Evolutionary conservation across 2,329 filamentous ascomycete genomes (phyloP).

Genomic region (Sporothrix sp.): DNA sequence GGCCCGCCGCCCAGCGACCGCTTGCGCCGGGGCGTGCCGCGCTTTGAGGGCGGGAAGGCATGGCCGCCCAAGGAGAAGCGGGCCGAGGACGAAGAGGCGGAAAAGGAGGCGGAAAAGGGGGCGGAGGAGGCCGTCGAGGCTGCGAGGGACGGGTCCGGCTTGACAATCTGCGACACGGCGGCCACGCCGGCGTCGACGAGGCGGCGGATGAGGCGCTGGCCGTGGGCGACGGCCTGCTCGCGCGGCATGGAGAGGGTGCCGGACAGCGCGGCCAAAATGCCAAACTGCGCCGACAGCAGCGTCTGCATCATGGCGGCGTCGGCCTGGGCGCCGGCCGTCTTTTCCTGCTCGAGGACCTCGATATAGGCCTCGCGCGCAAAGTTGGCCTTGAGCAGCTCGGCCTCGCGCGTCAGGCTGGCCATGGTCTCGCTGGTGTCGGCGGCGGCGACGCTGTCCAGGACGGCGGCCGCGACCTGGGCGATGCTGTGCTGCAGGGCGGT

Average conservation of each 20-base stretch:
- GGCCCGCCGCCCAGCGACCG: slow-evolving; percentile 32
- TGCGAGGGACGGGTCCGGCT: slow-evolving; percentile 57
- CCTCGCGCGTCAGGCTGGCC: slow-evolving; percentile 66
- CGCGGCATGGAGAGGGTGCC: slow-evolving; percentile 76
- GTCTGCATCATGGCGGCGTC: slow-evolving; percentile 73
- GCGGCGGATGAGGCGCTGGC: slow-evolving; percentile 65
- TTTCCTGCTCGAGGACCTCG: slow-evolving; percentile 76
- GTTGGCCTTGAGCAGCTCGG: slow-evolving; percentile 73
- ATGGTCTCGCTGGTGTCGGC: slow-evolving; percentile 55
- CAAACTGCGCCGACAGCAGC: slow-evolving; percentile 82
- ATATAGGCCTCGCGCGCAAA: slow-evolving; percentile 71
- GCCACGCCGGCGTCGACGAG: slow-evolving; percentile 68
- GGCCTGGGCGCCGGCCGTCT: slow-evolving; percentile 39
- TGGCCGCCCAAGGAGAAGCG: slow-evolving; percentile 43
- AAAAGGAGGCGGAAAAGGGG: neutral
- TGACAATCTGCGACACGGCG: slow-evolving; percentile 74
- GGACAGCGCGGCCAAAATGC: slow-evolving; percentile 74
- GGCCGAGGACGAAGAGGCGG: neutral
- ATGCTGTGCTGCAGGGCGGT: slow-evolving; percentile 80
- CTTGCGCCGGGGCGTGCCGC: slow-evolving; percentile 70
- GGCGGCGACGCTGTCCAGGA: slow-evolving; percentile 48
- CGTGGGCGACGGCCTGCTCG: slow-evolving; percentile 70
- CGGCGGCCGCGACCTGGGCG: slow-evolving; percentile 62
- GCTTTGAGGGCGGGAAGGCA: slow-evolving; percentile 58
- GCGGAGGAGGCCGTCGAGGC: neutral